phyloP scores from a whole-genome alignment of 192 early-diverging fungal genomes.

The Umbelopsis ramanniana region DNA sequence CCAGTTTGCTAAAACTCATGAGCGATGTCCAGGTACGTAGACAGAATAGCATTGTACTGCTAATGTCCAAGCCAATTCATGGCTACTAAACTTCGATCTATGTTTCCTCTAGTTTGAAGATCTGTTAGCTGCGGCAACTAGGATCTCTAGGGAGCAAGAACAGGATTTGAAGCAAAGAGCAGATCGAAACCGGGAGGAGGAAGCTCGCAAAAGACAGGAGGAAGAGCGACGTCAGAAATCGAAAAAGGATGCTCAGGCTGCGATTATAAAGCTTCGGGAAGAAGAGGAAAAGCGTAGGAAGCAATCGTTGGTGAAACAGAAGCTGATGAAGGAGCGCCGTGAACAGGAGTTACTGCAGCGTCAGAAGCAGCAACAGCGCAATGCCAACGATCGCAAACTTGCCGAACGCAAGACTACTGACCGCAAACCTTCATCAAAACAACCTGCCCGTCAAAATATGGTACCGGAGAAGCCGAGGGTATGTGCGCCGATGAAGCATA shows the following conservation, averaged over 20 bases:
- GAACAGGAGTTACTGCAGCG: not conserved
- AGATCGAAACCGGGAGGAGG: not conserved
- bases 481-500: not conserved
- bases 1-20: not conserved
- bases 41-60: not conserved
- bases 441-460: not conserved
- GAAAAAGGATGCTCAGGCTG: constrained; percentile 7
- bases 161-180: constrained; percentile 11
- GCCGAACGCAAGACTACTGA: not conserved
- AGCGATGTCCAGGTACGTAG: constrained; percentile 14
- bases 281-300: constrained; percentile 8
- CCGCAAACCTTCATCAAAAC: not conserved
- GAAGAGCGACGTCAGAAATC: constrained; percentile 12
- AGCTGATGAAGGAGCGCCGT: constrained; percentile 13
- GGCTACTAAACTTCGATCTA: not conserved
- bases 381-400: not conserved
- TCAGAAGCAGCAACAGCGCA: not conserved
- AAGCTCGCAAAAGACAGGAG: not conserved
- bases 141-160: constrained; percentile 8
- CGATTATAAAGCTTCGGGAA: constrained; percentile 10
- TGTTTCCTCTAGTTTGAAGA: not conserved
- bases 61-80: not conserved
- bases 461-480: constrained; percentile 4
- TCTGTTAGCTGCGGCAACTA: constrained; percentile 4
- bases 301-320: not conserved